These are phyloP conservation scores for Solanum hybrid DNA, from an alignment of 305 asterid genomes.

Conservation along the genomic window DNA sequence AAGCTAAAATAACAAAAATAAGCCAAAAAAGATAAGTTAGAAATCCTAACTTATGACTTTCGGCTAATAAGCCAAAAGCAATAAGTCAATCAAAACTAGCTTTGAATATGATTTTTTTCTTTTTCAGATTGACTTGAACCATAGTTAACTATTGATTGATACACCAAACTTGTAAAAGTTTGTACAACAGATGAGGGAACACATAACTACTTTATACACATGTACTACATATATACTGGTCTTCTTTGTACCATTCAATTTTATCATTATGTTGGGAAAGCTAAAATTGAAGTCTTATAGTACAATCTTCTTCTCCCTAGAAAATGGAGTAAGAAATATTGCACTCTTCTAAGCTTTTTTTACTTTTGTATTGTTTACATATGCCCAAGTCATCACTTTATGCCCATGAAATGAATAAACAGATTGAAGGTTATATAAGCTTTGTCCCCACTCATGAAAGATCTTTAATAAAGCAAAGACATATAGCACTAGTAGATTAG, in stretches of 20 bases:
- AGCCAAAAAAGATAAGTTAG: background rate
- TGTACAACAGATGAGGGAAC: background rate
- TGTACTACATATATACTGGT: background rate
- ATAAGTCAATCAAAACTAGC: background rate
- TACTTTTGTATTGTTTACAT: background rate
- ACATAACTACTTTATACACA: background rate
- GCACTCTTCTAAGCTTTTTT: background rate
- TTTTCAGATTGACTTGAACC: background rate
- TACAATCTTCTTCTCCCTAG: background rate
- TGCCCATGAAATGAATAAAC: background rate
- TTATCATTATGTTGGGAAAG: background rate
- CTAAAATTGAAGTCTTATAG: background rate
- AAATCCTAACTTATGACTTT: background rate
- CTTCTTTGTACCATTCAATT: background rate
- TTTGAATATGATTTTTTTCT: background rate
- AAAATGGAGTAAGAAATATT: background rate
- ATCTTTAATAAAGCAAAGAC: background rate
- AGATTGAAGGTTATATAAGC: background rate
- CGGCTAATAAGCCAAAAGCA: background rate
- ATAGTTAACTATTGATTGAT: background rate
- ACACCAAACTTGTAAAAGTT: background rate
- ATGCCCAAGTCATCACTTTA: background rate
- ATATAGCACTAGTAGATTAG: constrained; percentile 14
- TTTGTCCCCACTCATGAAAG: constrained; percentile 23
- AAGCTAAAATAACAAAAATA: background rate